Base-by-base conservation (phyloP, 2,329 filamentous ascomycete genomes). In the Colletotrichum sp. region DNA sequence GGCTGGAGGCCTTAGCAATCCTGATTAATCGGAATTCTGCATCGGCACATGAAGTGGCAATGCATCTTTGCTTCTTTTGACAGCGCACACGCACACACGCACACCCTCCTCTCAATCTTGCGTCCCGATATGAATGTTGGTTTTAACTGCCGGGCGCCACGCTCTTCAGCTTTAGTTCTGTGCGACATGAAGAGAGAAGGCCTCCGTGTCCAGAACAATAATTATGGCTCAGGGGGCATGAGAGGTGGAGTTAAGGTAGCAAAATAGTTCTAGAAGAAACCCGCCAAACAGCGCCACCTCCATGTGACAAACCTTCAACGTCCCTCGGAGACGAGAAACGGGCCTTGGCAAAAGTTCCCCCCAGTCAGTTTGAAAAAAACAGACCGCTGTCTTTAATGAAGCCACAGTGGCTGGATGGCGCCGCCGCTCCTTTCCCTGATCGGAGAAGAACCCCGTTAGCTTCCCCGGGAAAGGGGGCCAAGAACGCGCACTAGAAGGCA, bases 401-500 rank as follows among this genome's bases (percentile, higher is more conserved):
- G 71, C 43, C 58, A 70, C 43, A 59, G 66, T 65, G 59, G 71
- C 71, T 74, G 26, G 61, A 36, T 65, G 26, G 67, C 66, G 36
- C 43, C 55, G 68, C 36, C 68, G 61, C 18, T 5, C 38, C 28
- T 62, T 71, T 28, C 68, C 55, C 8, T 14, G 62, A 59, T 24
- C 24, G 62, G 72, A 26, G 36, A 66, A 4, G 16, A 56, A 58
- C 28, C 68, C 43, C 72, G 55, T 61, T 32, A 13, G n/a, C 21
- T 52, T 59, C 38, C 21, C 36, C 43, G 16, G n/a, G 36, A 55
- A n/a, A 18, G 36, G 24, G 26, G 13, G 48, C 30, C 26, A 61
- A 34, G 36, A 24, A 26, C 8, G 28, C 67, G 38, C 48, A 58
- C 66, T 69, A 69, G 66, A 14, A 61, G 36, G 55, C 66, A 69